phyloP scores from a whole-genome alignment of 2,329 filamentous ascomycete genomes.

The Hirsutella rhossiliensis region DNA sequence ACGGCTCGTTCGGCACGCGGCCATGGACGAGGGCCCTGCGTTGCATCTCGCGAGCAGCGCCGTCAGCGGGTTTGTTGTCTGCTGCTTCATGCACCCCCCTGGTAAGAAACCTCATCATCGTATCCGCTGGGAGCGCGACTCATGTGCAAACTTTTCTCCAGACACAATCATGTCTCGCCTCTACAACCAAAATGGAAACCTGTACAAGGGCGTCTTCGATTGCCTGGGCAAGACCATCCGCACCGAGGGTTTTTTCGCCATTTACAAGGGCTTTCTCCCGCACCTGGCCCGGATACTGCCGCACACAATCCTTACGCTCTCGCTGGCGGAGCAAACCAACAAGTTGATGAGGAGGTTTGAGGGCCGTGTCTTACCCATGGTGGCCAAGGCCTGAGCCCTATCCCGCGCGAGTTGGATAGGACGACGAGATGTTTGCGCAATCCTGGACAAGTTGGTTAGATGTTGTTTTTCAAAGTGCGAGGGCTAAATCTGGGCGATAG shows the following conservation, averaged over 20 bases:
- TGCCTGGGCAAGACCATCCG: constrained; percentile 83
- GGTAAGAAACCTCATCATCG: constrained; percentile 35
- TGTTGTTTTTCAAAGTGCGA: too few species aligned
- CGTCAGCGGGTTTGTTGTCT: constrained; percentile 88
- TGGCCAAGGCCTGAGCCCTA: constrained; percentile 16
- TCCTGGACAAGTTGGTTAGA: too few species aligned
- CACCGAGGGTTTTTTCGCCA: constrained; percentile 81
- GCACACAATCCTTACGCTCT: constrained; percentile 89
- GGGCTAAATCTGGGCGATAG: too few species aligned
- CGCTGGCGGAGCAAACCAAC: constrained; percentile 91
- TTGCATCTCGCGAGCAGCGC: constrained; percentile 84
- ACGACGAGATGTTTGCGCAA: too few species aligned
- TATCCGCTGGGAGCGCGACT: neutral
- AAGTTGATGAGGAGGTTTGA: constrained; percentile 80
- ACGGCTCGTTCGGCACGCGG: constrained; percentile 66
- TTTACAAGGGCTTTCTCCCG: constrained; percentile 96
- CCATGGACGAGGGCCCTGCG: constrained; percentile 81
- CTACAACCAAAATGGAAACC: constrained; percentile 96
- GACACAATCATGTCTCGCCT: constrained; percentile 98
- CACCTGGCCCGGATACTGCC: constrained; percentile 89
- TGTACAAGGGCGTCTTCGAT: constrained; percentile 90
- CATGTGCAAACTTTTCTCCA: constrained; percentile 9
- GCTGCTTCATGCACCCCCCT: constrained; percentile 95
- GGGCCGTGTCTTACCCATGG: constrained; percentile 34
- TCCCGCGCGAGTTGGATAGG: too few species aligned